Evolutionary conservation across 306 rosid genomes (phyloP).

Genomic region (Fagus crenata): DNA sequence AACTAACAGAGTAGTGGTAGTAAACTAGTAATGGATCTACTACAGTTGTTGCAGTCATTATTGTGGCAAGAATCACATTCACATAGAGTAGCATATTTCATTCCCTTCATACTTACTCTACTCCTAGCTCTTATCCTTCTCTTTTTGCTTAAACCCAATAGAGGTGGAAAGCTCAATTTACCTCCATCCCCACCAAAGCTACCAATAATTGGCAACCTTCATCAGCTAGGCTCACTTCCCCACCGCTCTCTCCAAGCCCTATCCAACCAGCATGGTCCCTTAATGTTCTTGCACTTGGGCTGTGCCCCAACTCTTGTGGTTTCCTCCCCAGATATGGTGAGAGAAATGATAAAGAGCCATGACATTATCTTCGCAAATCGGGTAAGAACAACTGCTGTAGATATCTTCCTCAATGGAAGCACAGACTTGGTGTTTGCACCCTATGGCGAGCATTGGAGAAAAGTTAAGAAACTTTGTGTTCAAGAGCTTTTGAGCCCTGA

Average conservation of each 20-base stretch:
- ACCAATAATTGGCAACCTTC: conserved; percentile 25
- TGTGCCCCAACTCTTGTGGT: conserved; percentile 18
- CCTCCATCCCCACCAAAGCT: conserved; percentile 20
- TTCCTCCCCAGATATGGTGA: conserved; percentile 29
- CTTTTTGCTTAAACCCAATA: no score
- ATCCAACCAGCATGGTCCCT: background rate
- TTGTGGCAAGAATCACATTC: no score
- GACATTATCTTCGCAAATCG: conserved; percentile 22
- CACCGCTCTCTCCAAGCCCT: conserved; percentile 21
- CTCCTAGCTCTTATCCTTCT: no score
- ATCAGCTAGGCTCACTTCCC: conserved; percentile 14
- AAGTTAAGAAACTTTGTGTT: background rate
- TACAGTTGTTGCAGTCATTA: no score
- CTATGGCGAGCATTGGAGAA: conserved; percentile 28
- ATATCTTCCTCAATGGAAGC: conserved; percentile 24
- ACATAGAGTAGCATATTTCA: no score
- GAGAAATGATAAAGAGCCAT: conserved; percentile 28
- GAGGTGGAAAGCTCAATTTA: background rate
- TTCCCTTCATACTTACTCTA: no score
- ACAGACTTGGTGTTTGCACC: conserved; percentile 2
- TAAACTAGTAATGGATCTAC: no score
- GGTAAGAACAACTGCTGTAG: conserved; percentile 7
- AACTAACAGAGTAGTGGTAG: no score
- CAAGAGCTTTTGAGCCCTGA: background rate
- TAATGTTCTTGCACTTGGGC: conserved; percentile 12